A percentile compares a stretch with the other conserved stretches of the same genome.
These are phyloP conservation scores for Allantophomopsis lycopodina DNA, from an alignment of 2,329 filamentous ascomycete genomes.

Conservation along the genomic window DNA sequence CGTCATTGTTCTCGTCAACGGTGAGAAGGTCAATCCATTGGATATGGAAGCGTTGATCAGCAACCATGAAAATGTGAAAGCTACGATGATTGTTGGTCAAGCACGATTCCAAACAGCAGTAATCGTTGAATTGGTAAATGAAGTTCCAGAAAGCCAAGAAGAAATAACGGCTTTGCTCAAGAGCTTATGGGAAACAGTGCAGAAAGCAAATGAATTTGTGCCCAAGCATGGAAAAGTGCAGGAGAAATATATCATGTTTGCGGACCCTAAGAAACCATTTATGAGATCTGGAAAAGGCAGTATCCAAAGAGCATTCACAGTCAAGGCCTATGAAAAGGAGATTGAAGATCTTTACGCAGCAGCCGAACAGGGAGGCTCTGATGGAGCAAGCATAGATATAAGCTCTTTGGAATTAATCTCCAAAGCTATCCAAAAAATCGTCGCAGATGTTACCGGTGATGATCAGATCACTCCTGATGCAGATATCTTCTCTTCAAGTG, in stretches of 20 bases:
- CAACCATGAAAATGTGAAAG: conserved; percentile 18
- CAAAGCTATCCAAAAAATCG: background rate
- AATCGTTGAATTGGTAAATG: conserved; percentile 5
- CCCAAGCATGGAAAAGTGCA: conserved; percentile 17
- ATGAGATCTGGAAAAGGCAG: conserved; percentile 22
- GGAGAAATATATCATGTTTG: conserved; percentile 17
- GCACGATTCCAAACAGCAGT: conserved; percentile 5
- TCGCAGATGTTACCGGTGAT: conserved; percentile 3
- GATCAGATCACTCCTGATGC: conserved; percentile 2
- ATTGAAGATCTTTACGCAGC: conserved; percentile 19
- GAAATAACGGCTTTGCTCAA: conserved; percentile 6
- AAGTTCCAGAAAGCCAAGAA: conserved; percentile 1
- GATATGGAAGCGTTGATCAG: conserved; percentile 23
- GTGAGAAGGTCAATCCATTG: conserved; percentile 28
- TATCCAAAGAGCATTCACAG: conserved; percentile 17
- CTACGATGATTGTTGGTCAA: conserved; percentile 21
- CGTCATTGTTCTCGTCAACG: conserved; percentile 17
- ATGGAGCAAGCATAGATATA: background rate
- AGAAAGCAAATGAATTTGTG: conserved; percentile 15
- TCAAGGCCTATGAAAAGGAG: conserved; percentile 16
- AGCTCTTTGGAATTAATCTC: background rate
- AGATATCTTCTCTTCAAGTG: conserved; percentile 5
- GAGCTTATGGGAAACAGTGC: conserved; percentile 17
- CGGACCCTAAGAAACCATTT: conserved; percentile 17
- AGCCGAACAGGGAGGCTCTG: conserved; percentile 1